Base-by-base conservation (phyloP, 73 alveolate species). In the Diophrys sp. region DNA sequence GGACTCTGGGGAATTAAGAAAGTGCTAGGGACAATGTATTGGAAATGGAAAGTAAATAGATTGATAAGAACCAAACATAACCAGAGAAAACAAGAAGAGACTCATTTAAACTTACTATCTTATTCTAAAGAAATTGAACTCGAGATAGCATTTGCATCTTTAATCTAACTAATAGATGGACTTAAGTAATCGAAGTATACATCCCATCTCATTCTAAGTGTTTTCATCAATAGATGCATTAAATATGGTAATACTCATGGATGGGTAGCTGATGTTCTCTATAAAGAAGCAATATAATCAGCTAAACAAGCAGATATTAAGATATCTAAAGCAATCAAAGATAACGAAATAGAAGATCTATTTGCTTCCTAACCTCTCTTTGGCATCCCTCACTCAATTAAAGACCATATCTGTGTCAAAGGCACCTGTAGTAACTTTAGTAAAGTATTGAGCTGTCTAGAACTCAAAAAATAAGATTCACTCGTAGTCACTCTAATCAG, bases 381-480 rank as follows among this genome's bases (percentile, higher is more conserved):
- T 67, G 96, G 96, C 1, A 77, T 89, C 68, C 96, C 96, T 31
- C 33, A 85, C 78, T 53, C 91, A 1, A 78, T 89, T 14, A 89
- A 89, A 71, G 96, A 89, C 31, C 84, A 79, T 29, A 80, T 89
- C 71, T 25, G 31, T 8, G 56, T 57, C 1, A 57, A 67, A 78
- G 86, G 86, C 29, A 73, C 75, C 44, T 31, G 28, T 68, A 23
- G 29, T 0, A 75, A 80, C 0, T 30, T 23, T 53, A 82, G 87
- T 0, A 1, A 56, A 1, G 80, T 77, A 26, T 28, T 33, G 30
- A 54, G 56, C 2, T 66, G 77, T 33, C 44, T 67, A 69, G 25
- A 75, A 53, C 87, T 82, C 23, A 53, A 72, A 26, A 29, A 33
- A 23, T 73, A 75, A 11, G 94, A 87, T 55, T 70, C 82, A 5